Base-by-base conservation (phyloP, 768 basidiomycete genomes). In the Galerina marginata region DNA sequence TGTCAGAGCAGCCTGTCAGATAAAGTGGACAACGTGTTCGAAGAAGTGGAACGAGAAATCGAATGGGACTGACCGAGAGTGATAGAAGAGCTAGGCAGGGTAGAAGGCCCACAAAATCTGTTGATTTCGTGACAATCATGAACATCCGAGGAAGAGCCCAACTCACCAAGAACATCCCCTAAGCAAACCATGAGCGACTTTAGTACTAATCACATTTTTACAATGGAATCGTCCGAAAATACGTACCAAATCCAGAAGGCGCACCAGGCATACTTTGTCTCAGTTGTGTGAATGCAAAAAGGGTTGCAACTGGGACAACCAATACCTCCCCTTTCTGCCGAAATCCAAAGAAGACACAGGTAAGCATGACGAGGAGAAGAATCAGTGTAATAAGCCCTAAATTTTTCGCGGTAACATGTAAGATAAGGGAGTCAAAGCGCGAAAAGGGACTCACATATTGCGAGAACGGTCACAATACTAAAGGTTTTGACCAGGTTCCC, bases 241-340 rank as follows among this genome's bases (percentile, higher is more conserved):
- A 20, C 67, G 15, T 46, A 69, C 70, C 68, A 39, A 71, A 71
- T 20, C 68, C 68, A 3, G 54, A 54, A 6, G 68, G 68, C 6
- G 68, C 68, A 16, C 68, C 68, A 1, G 70, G 68, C 68, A 71
- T 71, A 25, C 67, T 69, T 33, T 66, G 64, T 14, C 68, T 54
- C 25, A 71, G 52, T 38, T 66, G 63, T 0, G 71, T 69, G 38
- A 71, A 71, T 9, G 71, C 69, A 36, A 72, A 70, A 1, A 72
- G 57, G 3, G 71, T 72, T 2, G 67, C 69, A n/a, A 72, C 71
- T 7, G 69, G 71, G n/a, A 70, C 65, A n/a, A 70, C 56, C 43
- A 70, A 45, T 1, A 72, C 63, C 26, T 72, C 69, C 11, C 65
- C 59, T 2, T 59, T 63, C 50, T 70, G 67, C 29, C 66, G 63